phyloP scores from a whole-genome alignment of 257 asterid genomes.

The Gentiana straminea region DNA sequence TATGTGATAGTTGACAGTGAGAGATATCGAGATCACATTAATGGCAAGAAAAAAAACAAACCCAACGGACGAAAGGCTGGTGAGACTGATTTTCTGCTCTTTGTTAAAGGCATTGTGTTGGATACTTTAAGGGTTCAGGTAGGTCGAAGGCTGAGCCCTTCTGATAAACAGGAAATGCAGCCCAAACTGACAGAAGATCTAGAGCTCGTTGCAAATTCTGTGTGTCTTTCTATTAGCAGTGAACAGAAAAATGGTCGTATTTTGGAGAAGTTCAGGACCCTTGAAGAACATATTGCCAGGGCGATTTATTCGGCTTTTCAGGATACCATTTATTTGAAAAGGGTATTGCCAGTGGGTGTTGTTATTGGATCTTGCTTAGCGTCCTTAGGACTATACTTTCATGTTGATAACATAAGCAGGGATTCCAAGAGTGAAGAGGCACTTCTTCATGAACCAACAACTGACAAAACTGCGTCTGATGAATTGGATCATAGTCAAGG shows the following conservation, averaged over 20 bases:
- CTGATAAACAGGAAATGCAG: constrained; percentile 47
- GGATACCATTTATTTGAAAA: constrained; percentile 53
- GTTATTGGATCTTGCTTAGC: constrained; percentile 79
- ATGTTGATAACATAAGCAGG: constrained; percentile 37
- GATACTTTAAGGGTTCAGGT: constrained; percentile 69
- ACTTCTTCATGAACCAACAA: constrained; percentile 22
- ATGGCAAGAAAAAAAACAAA: constrained; percentile 16
- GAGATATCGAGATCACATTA: constrained; percentile 21
- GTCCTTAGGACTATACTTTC: constrained; percentile 54
- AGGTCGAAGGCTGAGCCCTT: constrained; percentile 46
- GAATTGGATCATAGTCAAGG: constrained; percentile 12
- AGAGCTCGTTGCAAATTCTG: constrained; percentile 62
- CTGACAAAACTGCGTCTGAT: constrained; percentile 12
- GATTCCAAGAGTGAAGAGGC: constrained; percentile 22
- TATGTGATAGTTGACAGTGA: constrained; percentile 48
- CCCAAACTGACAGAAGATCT: constrained; percentile 56
- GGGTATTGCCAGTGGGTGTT: constrained; percentile 76
- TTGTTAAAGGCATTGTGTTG: constrained; percentile 41
- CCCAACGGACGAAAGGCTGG: constrained; percentile 17
- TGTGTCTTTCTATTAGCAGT: constrained; percentile 34
- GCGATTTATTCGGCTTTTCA: constrained; percentile 58
- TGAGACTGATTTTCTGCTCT: constrained; percentile 20
- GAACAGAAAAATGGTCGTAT: constrained; percentile 16
- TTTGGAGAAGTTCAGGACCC: constrained; percentile 28
- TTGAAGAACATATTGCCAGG: constrained; percentile 47